Percentiles rank a stretch among this genome's conserved stretches.
These are phyloP conservation scores for Canavalia gladiata DNA, from an alignment of 306 rosid genomes.

Conservation along the genomic window DNA sequence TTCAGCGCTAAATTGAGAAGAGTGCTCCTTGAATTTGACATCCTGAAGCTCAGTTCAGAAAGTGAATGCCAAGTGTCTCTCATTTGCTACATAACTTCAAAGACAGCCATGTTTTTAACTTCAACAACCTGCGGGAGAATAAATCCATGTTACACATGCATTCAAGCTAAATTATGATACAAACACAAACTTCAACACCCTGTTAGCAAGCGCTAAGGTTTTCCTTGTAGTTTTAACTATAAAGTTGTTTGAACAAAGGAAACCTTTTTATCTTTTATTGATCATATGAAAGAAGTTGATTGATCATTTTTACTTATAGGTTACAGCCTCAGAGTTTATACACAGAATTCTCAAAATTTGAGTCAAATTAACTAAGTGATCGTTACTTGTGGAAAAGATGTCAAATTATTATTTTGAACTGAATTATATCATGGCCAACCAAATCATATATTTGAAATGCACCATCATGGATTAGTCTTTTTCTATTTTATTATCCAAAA, in stretches of 20 bases:
- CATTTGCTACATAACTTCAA: neutral
- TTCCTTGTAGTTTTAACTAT: no score
- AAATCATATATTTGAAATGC: neutral
- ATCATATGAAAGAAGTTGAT: neutral
- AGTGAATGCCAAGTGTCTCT: neutral
- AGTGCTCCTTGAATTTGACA: slow-evolving; percentile 30
- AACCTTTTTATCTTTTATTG: no score
- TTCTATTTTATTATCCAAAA: neutral
- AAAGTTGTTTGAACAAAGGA: no score
- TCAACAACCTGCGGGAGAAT: slow-evolving; percentile 3
- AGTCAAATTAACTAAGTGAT: neutral
- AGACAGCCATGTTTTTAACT: neutral
- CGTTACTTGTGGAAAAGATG: neutral
- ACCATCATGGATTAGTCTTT: neutral
- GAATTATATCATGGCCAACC: neutral
- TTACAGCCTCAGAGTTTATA: neutral
- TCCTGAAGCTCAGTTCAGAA: slow-evolving; percentile 17
- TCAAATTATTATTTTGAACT: neutral
- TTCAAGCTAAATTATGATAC: slow-evolving; percentile 18
- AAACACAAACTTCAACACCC: neutral
- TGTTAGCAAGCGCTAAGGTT: neutral
- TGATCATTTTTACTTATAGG: neutral
- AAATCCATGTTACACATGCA: slow-evolving; percentile 33
- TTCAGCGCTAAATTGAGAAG: slow-evolving; percentile 21
- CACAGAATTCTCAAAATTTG: neutral